phyloP scores from a whole-genome alignment of 768 basidiomycete genomes.

The Favolaschia claudopus region DNA sequence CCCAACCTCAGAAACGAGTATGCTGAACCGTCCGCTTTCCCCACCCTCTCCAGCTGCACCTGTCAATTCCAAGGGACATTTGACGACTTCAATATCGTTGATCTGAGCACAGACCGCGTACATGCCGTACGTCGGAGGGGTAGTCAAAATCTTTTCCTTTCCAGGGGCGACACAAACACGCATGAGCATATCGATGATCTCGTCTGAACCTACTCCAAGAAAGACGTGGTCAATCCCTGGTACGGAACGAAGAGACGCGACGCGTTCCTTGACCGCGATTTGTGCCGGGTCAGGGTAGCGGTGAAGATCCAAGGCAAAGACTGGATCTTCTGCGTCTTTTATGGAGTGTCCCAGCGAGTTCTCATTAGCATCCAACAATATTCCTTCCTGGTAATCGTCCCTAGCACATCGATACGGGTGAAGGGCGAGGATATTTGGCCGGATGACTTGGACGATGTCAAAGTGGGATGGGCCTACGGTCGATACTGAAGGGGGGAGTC shows the following conservation, averaged over 20 bases:
- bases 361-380: conserved; percentile 97
- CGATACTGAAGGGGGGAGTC: conserved; percentile 53
- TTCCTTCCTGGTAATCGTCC: conserved; percentile 92
- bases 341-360: conserved; percentile 93
- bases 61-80: conserved; percentile 72
- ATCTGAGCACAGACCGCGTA: conserved; percentile 94
- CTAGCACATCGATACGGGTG: conserved; percentile 95
- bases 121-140: conserved; percentile 99
- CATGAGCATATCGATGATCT: conserved; percentile 94
- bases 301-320: conserved; percentile 66
- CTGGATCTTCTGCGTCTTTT: conserved; percentile 38
- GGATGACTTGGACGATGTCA: conserved; percentile 80
- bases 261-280: conserved; percentile 74
- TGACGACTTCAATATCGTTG: conserved; percentile 88
- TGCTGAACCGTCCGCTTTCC: conserved; percentile 72
- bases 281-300: conserved; percentile 96
- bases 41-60: conserved; percentile 76
- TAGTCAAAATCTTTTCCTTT: conserved; percentile 83
- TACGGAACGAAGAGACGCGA: conserved; percentile 77
- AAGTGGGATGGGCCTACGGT: conserved; percentile 79
- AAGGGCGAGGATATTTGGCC: conserved; percentile 93
- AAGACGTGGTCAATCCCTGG: conserved; percentile 77
- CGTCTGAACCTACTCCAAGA: conserved; percentile 96
- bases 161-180: conserved; percentile 85
- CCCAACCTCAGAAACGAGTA: conserved; percentile 77